Evolutionary conservation across 164 flowering plant species (phyloP).

Genomic region (Vitis riparia): DNA sequence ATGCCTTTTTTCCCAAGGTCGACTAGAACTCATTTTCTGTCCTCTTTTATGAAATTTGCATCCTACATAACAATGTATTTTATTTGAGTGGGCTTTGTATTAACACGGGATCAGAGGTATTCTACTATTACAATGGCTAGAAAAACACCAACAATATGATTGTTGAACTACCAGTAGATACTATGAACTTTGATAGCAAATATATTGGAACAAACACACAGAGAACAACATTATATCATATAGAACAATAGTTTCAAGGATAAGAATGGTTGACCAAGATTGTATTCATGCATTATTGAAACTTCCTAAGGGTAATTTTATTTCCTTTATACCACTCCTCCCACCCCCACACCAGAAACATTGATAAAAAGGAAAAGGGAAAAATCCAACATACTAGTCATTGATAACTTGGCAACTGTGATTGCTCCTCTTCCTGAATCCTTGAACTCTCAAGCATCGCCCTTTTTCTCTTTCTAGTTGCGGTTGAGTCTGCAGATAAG

Average conservation of each 20-base stretch:
- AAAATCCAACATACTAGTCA: neutral
- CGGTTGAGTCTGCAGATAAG: constrained; percentile 9
- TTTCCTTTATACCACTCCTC: neutral
- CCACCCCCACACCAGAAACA: too few relatives aligned
- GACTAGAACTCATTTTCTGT: too few relatives aligned
- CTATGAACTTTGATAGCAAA: neutral
- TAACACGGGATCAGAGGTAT: too few relatives aligned
- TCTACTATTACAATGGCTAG: too few relatives aligned
- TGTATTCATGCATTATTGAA: too few relatives aligned
- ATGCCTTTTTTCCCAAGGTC: too few relatives aligned
- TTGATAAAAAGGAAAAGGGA: too few relatives aligned
- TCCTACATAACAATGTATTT: too few relatives aligned
- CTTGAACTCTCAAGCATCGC: constrained; percentile 14
- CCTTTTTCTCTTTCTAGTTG: constrained; percentile 27
- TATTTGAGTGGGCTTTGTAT: too few relatives aligned
- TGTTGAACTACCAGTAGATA: neutral
- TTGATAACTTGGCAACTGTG: constrained; percentile 2
- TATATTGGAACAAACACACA: neutral
- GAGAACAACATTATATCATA: neutral
- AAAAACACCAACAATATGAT: too few relatives aligned
- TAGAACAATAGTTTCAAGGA: neutral
- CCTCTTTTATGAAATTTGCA: too few relatives aligned
- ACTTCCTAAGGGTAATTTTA: too few relatives aligned
- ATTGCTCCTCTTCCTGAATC: constrained; percentile 10
- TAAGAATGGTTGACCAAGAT: neutral